phyloP scores from a whole-genome alignment of 2,329 filamentous ascomycete genomes.

The Fonsecaea pedrosoi region DNA sequence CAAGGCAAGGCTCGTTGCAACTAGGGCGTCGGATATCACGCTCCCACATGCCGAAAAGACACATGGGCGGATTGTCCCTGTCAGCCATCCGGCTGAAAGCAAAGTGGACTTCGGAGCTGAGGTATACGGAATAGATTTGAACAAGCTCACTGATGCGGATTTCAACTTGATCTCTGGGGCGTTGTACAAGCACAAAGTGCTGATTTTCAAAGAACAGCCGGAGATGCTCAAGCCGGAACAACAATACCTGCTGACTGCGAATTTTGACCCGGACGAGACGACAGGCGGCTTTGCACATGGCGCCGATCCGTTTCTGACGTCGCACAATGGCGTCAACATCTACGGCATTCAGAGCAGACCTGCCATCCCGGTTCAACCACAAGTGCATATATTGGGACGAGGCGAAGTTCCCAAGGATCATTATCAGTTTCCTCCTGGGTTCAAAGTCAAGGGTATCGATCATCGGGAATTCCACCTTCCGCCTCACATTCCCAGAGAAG shows the following conservation, averaged over 20 bases:
- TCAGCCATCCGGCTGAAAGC: constrained; percentile 43
- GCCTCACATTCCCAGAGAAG: constrained; percentile 47
- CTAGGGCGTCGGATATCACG: constrained; percentile 34
- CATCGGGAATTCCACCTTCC: constrained; percentile 49
- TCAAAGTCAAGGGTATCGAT: constrained; percentile 50
- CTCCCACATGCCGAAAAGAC: constrained; percentile 42
- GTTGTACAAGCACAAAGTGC: constrained; percentile 46
- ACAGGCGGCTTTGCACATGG: constrained; percentile 50
- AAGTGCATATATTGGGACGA: constrained; percentile 49
- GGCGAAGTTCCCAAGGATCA: constrained; percentile 46
- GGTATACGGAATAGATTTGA: constrained; percentile 48
- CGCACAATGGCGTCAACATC: constrained; percentile 46
- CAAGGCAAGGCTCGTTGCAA: constrained; percentile 24
- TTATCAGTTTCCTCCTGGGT: constrained; percentile 48
- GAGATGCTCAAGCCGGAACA: constrained; percentile 47
- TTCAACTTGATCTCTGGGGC: constrained; percentile 46
- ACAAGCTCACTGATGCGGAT: constrained; percentile 46
- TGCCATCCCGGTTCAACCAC: constrained; percentile 48
- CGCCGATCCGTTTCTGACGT: constrained; percentile 45
- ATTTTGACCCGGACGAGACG: constrained; percentile 47
- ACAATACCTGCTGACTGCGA: constrained; percentile 46
- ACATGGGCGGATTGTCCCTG: constrained; percentile 34
- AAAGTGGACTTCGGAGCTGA: constrained; percentile 48
- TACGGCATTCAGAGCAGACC: constrained; percentile 45
- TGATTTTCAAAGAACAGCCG: constrained; percentile 50